Conservation (phyloP, 805 yeast species). For the Ogataea parapolymorpha region DNA sequence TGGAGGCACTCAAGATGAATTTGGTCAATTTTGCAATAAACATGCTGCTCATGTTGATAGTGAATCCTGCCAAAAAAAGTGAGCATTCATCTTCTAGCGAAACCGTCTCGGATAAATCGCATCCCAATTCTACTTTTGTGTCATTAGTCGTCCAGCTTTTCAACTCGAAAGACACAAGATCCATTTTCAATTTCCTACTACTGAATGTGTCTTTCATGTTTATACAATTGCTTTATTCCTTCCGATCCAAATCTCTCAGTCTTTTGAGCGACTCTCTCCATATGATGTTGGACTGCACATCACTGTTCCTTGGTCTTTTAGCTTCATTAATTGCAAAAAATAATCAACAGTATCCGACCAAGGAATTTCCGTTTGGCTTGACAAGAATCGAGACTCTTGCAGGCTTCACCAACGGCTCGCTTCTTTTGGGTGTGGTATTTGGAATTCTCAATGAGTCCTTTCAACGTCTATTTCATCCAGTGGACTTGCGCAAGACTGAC, state of each 20-base stretch:
- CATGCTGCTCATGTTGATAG: slow-evolving; percentile 9
- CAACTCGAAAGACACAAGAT: slow-evolving; percentile 67
- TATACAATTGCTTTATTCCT: slow-evolving; percentile 86
- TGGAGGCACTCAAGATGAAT: slow-evolving; percentile 8
- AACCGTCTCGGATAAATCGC: slow-evolving; percentile 1
- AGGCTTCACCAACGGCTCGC: slow-evolving; percentile 91
- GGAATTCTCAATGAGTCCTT: slow-evolving; percentile 86
- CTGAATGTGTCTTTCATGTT: slow-evolving; percentile 92
- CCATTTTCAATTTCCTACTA: slow-evolving; percentile 82
- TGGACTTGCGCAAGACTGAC: slow-evolving; percentile 69
- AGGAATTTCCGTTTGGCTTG: slow-evolving; percentile 78
- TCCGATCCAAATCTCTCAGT: slow-evolving; percentile 89
- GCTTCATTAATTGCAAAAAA: slow-evolving; percentile 58
- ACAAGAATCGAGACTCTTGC: slow-evolving; percentile 85
- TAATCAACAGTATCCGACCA: slow-evolving; percentile 24
- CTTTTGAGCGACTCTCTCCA: slow-evolving; percentile 90
- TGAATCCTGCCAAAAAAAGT: slow-evolving; percentile 14
- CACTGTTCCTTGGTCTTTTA: slow-evolving; percentile 80
- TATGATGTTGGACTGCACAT: slow-evolving; percentile 94
- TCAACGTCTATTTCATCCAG: slow-evolving; percentile 77
- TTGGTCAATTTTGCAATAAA: slow-evolving; percentile 13
- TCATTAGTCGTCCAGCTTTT: slow-evolving; percentile 35
- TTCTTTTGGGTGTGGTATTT: slow-evolving; percentile 82
- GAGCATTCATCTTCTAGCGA: not conserved
- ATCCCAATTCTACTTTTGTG: slow-evolving; percentile 17